phyloP scores from a whole-genome alignment of 1,139 yeast species.

The Candida pseudoviswanathii region DNA sequence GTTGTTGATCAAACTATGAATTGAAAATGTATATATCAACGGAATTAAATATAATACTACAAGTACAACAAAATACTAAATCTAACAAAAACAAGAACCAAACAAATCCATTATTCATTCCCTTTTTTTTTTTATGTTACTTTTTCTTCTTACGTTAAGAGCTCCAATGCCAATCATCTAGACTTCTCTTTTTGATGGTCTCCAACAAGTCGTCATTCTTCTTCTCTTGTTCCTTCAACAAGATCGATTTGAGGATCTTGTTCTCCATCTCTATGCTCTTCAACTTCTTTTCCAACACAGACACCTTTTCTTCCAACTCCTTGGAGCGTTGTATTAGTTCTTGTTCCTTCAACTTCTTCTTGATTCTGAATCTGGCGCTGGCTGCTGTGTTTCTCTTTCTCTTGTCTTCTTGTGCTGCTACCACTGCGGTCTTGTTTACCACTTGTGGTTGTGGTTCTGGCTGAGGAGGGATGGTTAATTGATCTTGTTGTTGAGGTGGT shows the following conservation, averaged over 20 bases:
- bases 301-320: constrained; percentile 44
- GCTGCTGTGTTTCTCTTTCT: constrained; percentile 65
- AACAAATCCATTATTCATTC: neutral
- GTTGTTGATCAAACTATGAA: too few relatives aligned
- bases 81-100: neutral
- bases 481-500: constrained; percentile 2
- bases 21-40: neutral
- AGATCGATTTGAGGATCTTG: constrained; percentile 57
- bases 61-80: neutral
- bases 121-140: neutral
- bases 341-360: constrained; percentile 60
- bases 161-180: constrained; percentile 4
- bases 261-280: constrained; percentile 76
- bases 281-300: constrained; percentile 43
- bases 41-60: too few relatives aligned
- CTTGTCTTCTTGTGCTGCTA: constrained; percentile 35
- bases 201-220: constrained; percentile 44
- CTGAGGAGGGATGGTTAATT: neutral
- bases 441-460: neutral
- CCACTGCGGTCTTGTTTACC: constrained; percentile 9
- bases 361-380: constrained; percentile 61
- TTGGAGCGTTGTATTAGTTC: constrained; percentile 56
- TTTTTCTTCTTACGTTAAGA: neutral
- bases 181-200: constrained; percentile 42
- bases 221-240: constrained; percentile 51